Evolutionary conservation across 176 grass and related monocot genomes (phyloP), one percentile per base, ranked within the genome.

Genomic region (Otatea glauca): DNA sequence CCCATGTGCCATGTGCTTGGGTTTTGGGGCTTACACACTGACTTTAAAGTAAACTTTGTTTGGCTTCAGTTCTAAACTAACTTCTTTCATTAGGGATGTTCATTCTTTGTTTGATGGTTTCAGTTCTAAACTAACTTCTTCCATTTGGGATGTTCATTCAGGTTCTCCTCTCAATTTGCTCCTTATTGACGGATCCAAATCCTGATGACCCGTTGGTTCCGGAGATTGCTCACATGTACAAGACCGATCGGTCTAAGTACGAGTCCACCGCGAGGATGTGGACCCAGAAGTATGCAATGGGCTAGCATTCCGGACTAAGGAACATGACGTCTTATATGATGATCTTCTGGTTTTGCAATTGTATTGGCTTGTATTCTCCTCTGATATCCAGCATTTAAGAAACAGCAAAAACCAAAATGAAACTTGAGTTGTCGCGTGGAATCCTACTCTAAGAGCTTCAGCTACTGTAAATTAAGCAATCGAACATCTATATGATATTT

Each of bases 231-330:
- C 92, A 94, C 78, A 94, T 89, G 89, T 94, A 91, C 82, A 94
- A 94, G 65, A 82, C 80, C 2, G 86, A 94, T 51, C 72, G 86
- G 15, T 72, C 6, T 81, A 94, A 94, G 86, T 94, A 94, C 4
- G 92, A 94, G 75, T 84, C 92, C 3, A 89, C 92, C 0, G 92
- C 92, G 29, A 87, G 92, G 34, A 91, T 83, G 89, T 94, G 92
- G 92, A 91, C 92, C 70, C 92, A 94, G 92, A 94, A 91, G 84
- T 94, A 89, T 73, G 92, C 89, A 6, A 94, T 94, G 92, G 92
- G 92, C 72, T 94, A 86, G 80, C 6, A 24, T 67, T n/a, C 27
- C 66, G 38, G 45, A 67, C 1, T 29, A 80, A 80, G 32, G 29
- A 79, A 37, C 51, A n/a, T 51, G 45, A 16, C 48, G 58, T 45